Conservation (phyloP, 768 basidiomycete species). For the Leccinum rimulosum region DNA sequence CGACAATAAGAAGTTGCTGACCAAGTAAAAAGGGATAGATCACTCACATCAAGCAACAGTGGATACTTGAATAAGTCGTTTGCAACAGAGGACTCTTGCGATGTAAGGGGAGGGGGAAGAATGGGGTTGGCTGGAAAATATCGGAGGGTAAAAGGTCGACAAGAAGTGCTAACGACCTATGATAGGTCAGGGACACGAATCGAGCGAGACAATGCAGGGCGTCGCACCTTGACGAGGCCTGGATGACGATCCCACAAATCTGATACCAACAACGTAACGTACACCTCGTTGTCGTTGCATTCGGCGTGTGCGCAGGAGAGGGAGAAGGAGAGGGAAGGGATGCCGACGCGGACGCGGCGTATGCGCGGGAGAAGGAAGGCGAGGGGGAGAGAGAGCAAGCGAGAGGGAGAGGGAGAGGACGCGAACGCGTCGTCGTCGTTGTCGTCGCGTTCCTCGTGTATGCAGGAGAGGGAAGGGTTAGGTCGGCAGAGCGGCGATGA, state of each 20-base stretch:
- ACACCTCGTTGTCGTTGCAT: too few species aligned
- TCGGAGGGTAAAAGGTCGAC: conserved; percentile 69
- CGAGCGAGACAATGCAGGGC: not conserved
- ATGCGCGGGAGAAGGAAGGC: too few species aligned
- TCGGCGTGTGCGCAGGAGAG: too few species aligned
- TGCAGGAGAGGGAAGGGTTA: too few species aligned
- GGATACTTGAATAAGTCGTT: conserved; percentile 67
- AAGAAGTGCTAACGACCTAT: conserved; percentile 85
- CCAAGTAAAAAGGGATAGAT: conserved; percentile 8
- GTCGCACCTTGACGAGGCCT: conserved; percentile 86
- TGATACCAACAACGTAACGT: conserved; percentile 48
- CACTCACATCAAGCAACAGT: conserved; percentile 81
- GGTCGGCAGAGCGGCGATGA: too few species aligned
- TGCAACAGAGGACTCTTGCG: conserved; percentile 57
- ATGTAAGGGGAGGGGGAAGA: conserved; percentile 51
- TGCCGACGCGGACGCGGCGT: too few species aligned
- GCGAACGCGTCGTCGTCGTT: too few species aligned
- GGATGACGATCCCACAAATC: conserved; percentile 90
- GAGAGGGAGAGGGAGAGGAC: too few species aligned
- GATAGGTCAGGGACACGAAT: conserved; percentile 1
- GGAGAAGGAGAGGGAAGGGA: too few species aligned
- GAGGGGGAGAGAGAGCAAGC: too few species aligned
- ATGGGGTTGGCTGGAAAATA: conserved; percentile 60
- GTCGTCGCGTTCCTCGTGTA: too few species aligned
- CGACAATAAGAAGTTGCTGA: conserved; percentile 7